These are phyloP conservation scores for Rhododendron henanense DNA, from an alignment of 148 eudicot genomes.

Conservation along the genomic window DNA sequence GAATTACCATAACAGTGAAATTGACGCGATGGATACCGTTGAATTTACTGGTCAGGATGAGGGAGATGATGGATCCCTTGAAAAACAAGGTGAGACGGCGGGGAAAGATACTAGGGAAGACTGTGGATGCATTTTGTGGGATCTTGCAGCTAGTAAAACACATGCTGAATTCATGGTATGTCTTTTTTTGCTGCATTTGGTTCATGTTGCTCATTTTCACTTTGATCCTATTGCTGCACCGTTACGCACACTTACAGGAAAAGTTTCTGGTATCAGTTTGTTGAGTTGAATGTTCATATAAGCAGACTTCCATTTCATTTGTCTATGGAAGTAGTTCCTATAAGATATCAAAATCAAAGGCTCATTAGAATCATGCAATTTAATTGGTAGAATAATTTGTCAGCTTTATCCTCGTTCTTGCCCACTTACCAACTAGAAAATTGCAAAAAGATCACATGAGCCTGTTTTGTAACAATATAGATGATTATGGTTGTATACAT, in stretches of 20 bases:
- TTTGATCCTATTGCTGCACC: not conserved
- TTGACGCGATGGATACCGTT: slow-evolving; percentile 44
- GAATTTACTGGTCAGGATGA: slow-evolving; percentile 20
- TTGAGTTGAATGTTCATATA: not conserved
- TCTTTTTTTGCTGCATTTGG: not conserved
- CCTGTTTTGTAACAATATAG: not conserved
- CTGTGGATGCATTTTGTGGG: slow-evolving; percentile 92
- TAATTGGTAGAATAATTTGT: not conserved
- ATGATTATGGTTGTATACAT: not conserved
- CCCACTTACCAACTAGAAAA: not conserved
- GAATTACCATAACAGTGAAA: slow-evolving; percentile 15
- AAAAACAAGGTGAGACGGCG: slow-evolving; percentile 26
- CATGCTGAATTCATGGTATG: slow-evolving; percentile 91
- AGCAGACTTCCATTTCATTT: not conserved
- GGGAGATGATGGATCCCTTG: slow-evolving; percentile 18
- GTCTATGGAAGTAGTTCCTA: not conserved
- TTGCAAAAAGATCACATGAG: not conserved
- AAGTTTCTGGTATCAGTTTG: not conserved
- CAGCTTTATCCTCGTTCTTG: not conserved
- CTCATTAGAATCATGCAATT: not conserved
- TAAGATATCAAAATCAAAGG: not conserved
- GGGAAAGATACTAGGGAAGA: slow-evolving; percentile 79
- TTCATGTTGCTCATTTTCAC: not conserved
- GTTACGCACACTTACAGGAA: not conserved
- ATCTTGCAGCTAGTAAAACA: slow-evolving; percentile 76